Evolutionary conservation across 306 rosid genomes (phyloP).

Genomic region (Hippophae tibetana): DNA sequence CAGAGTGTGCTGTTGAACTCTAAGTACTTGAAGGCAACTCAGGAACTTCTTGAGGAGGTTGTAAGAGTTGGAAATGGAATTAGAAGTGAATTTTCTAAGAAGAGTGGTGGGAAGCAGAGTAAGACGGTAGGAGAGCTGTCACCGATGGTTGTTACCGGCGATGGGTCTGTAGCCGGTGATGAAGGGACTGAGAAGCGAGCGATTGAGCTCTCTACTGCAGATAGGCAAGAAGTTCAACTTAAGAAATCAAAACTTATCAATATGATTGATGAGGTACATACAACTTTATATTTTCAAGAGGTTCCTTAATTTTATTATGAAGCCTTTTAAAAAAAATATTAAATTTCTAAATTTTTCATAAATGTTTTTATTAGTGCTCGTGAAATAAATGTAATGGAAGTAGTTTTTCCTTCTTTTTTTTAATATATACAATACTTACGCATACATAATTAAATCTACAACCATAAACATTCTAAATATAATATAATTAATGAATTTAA

Average conservation of each 20-base stretch:
- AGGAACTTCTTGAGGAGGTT: slow-evolving; percentile 79
- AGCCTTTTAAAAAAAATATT: no score
- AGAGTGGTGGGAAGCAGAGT: slow-evolving; percentile 21
- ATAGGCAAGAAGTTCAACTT: slow-evolving; percentile 93
- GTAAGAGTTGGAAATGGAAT: slow-evolving; percentile 60
- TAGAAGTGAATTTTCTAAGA: slow-evolving; percentile 39
- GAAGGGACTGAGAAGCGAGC: slow-evolving; percentile 38
- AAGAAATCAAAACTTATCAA: slow-evolving; percentile 77
- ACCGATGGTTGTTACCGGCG: slow-evolving; percentile 41
- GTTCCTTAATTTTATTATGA: no score
- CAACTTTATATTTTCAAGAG: no score
- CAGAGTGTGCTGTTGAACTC: slow-evolving; percentile 74
- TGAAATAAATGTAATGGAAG: no score
- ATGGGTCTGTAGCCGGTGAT: slow-evolving; percentile 33
- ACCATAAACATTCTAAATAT: no score
- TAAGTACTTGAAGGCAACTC: slow-evolving; percentile 77
- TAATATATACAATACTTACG: no score
- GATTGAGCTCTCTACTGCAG: slow-evolving; percentile 60
- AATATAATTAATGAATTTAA: no score
- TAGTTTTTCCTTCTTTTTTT: no score
- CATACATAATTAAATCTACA: no score
- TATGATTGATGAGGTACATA: slow-evolving; percentile 90
- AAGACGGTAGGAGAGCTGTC: slow-evolving; percentile 47
- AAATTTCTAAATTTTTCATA: no score
- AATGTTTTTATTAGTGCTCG: no score